These are phyloP conservation scores for Ascochyta clinopodiicola DNA, from an alignment of 2,329 filamentous ascomycete genomes.

Conservation along the genomic window DNA sequence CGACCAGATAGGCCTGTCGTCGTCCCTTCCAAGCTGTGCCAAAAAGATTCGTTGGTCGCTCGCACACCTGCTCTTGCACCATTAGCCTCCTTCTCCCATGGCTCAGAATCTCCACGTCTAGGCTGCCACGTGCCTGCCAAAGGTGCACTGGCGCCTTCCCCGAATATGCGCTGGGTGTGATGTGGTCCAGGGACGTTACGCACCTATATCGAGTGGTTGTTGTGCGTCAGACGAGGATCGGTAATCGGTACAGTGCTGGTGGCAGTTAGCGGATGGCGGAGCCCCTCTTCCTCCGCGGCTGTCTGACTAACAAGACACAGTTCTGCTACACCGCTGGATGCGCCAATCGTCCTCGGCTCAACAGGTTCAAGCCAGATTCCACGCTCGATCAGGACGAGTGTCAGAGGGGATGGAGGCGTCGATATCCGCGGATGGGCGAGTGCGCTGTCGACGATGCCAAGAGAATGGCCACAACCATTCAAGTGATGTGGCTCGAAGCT, in stretches of 20 bases:
- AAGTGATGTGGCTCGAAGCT: conserved; percentile 42
- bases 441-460: conserved; percentile 44
- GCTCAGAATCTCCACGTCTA: conserved; percentile 1
- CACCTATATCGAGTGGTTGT: conserved; percentile 40
- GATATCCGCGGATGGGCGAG: conserved; percentile 38
- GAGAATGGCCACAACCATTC: conserved; percentile 25
- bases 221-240: conserved; percentile 34
- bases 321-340: conserved; percentile 16
- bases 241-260: conserved; percentile 34
- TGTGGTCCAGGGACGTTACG: conserved; percentile 28
- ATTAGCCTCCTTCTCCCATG: conserved; percentile 23
- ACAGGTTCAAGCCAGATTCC: conserved; percentile 15
- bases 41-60: conserved; percentile 20
- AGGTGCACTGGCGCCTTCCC: conserved; percentile 1
- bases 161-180: conserved; percentile 4
- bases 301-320: conserved; percentile 34
- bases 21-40: conserved; percentile 7
- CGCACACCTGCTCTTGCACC: conserved; percentile 23
- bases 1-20: conserved; percentile 10
- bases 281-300: conserved; percentile 37
- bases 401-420: conserved; percentile 13
- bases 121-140: conserved; percentile 1
- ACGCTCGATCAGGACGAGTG: conserved; percentile 2
- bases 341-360: conserved; percentile 19
- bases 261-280: conserved; percentile 42